These are phyloP conservation scores for Beauveria medogensis DNA, from an alignment of 2,329 filamentous ascomycete species.

Conservation along the genomic window DNA sequence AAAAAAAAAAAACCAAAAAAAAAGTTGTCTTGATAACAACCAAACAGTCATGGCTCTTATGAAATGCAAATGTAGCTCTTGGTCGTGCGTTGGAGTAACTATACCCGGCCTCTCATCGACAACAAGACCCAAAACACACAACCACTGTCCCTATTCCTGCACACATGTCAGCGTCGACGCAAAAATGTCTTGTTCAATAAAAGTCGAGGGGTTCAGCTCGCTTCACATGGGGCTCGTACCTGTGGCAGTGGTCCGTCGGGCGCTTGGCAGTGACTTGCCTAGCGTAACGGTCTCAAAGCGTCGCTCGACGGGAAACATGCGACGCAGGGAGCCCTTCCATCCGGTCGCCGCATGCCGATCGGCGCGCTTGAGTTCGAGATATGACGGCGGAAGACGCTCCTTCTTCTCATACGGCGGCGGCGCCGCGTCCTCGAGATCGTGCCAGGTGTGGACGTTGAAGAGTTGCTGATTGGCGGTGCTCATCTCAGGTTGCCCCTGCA, in stretches of 20 bases:
- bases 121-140: conserved; percentile 3
- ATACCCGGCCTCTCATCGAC: not conserved
- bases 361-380: not conserved
- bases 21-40: no score
- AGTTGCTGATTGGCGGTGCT: not conserved
- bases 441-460: not conserved
- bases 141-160: not conserved
- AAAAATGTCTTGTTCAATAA: not conserved
- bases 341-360: conserved; percentile 1
- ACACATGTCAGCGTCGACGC: not conserved
- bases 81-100: no score
- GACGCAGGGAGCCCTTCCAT: conserved; percentile 1
- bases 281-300: conserved; percentile 9
- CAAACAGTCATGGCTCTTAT: no score
- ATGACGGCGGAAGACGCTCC: conserved; percentile 2
- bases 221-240: not conserved
- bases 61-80: not conserved
- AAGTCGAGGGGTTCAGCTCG: no score
- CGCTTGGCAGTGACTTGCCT: not conserved
- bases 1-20: no score
- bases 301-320: not conserved
- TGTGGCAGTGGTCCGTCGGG: not conserved
- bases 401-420: conserved; percentile 9
- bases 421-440: not conserved
- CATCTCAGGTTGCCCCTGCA: not conserved